Base-by-base conservation (phyloP, 2,329 filamentous ascomycete genomes). In the Sphaerulina musiva region DNA sequence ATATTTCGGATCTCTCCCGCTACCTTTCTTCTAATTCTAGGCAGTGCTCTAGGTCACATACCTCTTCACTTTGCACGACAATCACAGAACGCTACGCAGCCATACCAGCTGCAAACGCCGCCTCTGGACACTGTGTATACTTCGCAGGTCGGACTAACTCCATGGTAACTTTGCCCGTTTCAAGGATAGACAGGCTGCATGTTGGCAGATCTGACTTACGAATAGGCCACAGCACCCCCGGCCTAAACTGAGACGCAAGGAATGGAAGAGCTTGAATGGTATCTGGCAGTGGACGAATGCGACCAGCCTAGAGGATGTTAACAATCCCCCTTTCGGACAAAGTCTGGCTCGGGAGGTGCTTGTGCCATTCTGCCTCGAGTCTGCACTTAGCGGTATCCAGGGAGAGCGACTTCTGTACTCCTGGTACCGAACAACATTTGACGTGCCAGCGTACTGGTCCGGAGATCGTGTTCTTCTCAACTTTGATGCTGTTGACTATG, bases 401-500 rank as follows among this genome's bases (percentile, higher is more conserved):
- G 65, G 61, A 31, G 45, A 57, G 36, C 51, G 62, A 45, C 51
- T 59, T 11, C 46, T 62, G 5, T 68, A 67, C 56, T 66, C 63
- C 4, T 69, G 67, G 67, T 68, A 69, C 57, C 72, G 73, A 42
- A 80, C 76, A 0, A 71, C 70, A 0, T 83, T 84, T 60, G 64
- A 67, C 1, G 69, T 83, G 0, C 76, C 80, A 0, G 59, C 65
- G 0, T 62, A 65, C 12, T 83, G 80, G 78, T 67, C 66, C 1
- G 68, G 66, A 3, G 68, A 78, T 46, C 71, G 72, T 1, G 68
- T 81, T 0, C 60, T 83, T 3, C 66, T 80, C 9, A 74, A 80
- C 34, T 84, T 84, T 52, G 80, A 80, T 12, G 81, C 81, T 2
- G 80, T 84, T n/a, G 81, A 84, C 60, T 84, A 84, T 58, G 75